phyloP scores from a whole-genome alignment of 768 basidiomycete species.

The Leccinum arenicola region DNA sequence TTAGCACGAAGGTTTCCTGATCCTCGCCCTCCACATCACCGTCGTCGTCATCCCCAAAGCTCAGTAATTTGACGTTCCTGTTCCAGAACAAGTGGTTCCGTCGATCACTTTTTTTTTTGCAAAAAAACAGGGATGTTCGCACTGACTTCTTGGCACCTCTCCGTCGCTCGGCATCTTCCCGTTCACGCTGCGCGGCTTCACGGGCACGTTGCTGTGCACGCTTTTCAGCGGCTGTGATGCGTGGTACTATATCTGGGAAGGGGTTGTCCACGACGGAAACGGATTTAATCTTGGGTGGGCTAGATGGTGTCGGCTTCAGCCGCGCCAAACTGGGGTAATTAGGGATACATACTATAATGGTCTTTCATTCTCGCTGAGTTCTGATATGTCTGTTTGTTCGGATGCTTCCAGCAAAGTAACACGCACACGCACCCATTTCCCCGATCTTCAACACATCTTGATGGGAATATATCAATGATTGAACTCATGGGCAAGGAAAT shows the following conservation, averaged over 20 bases:
- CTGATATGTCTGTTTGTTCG: constrained; percentile 33
- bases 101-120: not conserved
- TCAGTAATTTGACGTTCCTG: constrained; percentile 87
- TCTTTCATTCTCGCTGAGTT: constrained; percentile 68
- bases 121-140: not conserved
- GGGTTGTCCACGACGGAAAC: constrained; percentile 90
- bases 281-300: constrained; percentile 88
- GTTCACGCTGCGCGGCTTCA: constrained; percentile 69
- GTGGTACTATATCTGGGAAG: constrained; percentile 91
- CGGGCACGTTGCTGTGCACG: constrained; percentile 79
- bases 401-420: not conserved
- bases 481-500: not conserved
- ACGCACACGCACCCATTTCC: constrained; percentile 63
- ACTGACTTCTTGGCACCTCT: constrained; percentile 87
- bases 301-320: constrained; percentile 27
- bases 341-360: constrained; percentile 69
- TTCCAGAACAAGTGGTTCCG: not conserved
- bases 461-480: not conserved
- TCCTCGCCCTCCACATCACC: constrained; percentile 60
- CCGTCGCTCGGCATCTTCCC: constrained; percentile 70
- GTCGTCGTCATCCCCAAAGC: constrained; percentile 78
- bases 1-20: constrained; percentile 49
- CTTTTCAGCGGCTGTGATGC: constrained; percentile 93
- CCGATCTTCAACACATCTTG: constrained; percentile 91
- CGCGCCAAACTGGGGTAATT: not conserved